These are phyloP conservation scores for Cucurbitaria berberidis DNA, from an alignment of 2,329 filamentous ascomycete species.

Conservation along the genomic window DNA sequence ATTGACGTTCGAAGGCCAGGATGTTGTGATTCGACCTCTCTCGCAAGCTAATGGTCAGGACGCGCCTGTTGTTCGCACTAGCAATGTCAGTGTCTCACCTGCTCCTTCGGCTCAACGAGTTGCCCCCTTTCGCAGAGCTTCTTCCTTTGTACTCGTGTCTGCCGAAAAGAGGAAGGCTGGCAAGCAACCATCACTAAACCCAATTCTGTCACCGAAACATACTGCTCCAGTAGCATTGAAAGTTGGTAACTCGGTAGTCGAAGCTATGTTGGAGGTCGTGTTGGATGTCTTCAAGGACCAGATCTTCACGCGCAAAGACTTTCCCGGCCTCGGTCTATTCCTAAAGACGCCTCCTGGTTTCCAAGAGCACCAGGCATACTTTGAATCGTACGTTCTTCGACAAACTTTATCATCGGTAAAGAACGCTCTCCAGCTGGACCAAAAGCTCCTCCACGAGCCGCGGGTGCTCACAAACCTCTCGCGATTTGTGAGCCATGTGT, in stretches of 20 bases:
- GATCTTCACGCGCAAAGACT: slow-evolving; percentile 84
- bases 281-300: slow-evolving; percentile 85
- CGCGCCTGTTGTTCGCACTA: slow-evolving; percentile 75
- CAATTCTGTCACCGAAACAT: slow-evolving; percentile 66
- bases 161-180: slow-evolving; percentile 65
- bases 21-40: slow-evolving; percentile 81
- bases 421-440: slow-evolving; percentile 72
- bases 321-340: slow-evolving; percentile 83
- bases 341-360: slow-evolving; percentile 90
- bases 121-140: slow-evolving; percentile 75
- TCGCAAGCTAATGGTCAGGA: slow-evolving; percentile 63
- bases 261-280: slow-evolving; percentile 78
- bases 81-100: slow-evolving; percentile 57
- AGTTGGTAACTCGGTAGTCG: slow-evolving; percentile 72
- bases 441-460: slow-evolving; percentile 77
- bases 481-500: slow-evolving; percentile 78
- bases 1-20: slow-evolving; percentile 83
- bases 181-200: slow-evolving; percentile 67
- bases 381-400: slow-evolving; percentile 86
- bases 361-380: slow-evolving; percentile 92
- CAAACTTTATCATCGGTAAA: slow-evolving; percentile 75
- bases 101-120: slow-evolving; percentile 54
- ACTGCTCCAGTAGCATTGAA: slow-evolving; percentile 54
- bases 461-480: slow-evolving; percentile 85
- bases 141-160: slow-evolving; percentile 89